Evolutionary conservation across 768 basidiomycete genomes (phyloP).

Genomic region (Leucosporidium yakuticum): DNA sequence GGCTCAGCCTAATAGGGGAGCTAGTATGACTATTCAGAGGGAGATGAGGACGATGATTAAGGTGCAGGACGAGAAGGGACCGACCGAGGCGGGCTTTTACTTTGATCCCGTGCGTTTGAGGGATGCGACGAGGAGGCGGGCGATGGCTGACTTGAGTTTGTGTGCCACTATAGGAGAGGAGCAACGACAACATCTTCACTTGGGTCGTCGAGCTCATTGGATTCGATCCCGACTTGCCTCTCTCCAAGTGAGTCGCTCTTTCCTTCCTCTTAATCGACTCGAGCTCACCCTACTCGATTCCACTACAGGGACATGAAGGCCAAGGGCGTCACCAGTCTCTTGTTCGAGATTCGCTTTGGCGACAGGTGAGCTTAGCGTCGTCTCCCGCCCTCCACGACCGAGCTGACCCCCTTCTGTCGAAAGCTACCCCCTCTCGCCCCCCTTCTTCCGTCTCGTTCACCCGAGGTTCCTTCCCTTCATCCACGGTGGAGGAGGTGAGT

Average conservation of each 20-base stretch:
- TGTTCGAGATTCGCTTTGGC: conserved; percentile 61
- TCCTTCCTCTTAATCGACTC: not conserved
- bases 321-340: conserved; percentile 56
- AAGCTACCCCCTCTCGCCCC: conserved; percentile 61
- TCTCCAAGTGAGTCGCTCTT: conserved; percentile 46
- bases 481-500: conserved; percentile 64
- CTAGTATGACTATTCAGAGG: conserved; percentile 56
- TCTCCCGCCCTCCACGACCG: not conserved
- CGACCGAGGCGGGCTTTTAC: conserved; percentile 64
- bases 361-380: conserved; percentile 1
- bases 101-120: conserved; percentile 50
- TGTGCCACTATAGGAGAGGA: conserved; percentile 19
- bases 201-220: conserved; percentile 60
- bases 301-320: conserved; percentile 51
- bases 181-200: conserved; percentile 27
- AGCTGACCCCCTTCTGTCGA: not conserved
- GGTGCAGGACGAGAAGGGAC: conserved; percentile 53
- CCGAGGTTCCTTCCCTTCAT: conserved; percentile 67
- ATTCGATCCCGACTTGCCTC: conserved; percentile 57
- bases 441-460: conserved; percentile 68
- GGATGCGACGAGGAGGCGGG: too few relatives aligned
- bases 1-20: conserved; percentile 52
- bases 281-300: not conserved
- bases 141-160: not conserved
- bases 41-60: conserved; percentile 60